These are phyloP conservation scores for Penicillium sp. DNA, from an alignment of 2,329 filamentous ascomycete genomes.

Conservation along the genomic window DNA sequence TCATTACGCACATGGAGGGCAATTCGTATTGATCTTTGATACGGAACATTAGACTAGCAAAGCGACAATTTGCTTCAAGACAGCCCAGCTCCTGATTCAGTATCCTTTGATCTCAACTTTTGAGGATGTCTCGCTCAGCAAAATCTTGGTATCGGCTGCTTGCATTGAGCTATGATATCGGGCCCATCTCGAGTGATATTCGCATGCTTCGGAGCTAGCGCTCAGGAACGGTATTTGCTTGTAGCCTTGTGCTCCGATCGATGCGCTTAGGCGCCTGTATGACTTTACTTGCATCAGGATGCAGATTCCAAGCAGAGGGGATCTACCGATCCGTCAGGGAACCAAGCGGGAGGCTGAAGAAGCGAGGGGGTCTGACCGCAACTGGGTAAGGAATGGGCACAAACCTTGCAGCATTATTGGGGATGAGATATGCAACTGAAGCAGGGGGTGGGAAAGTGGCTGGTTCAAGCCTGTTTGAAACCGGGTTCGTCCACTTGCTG, in stretches of 20 bases:
- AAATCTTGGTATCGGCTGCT: constrained; percentile 1
- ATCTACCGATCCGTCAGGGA: constrained; percentile 22
- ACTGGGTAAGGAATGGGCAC: constrained; percentile 6
- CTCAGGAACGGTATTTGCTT: constrained; percentile 1
- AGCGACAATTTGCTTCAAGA: not conserved
- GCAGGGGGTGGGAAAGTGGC: constrained; percentile 11
- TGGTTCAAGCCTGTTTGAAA: not conserved
- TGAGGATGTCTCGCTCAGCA: not conserved
- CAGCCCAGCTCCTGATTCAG: not conserved
- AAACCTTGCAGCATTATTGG: constrained; percentile 22
- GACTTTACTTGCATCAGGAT: constrained; percentile 14
- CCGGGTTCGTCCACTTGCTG: not conserved
- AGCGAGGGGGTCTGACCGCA: constrained; percentile 21
- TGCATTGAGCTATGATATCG: constrained; percentile 1
- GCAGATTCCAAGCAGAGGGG: constrained; percentile 14
- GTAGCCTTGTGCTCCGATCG: constrained; percentile 1
- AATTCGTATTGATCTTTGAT: not conserved
- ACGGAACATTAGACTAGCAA: not conserved
- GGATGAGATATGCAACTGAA: constrained; percentile 14
- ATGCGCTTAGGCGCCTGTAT: constrained; percentile 12
- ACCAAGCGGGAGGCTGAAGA: constrained; percentile 18
- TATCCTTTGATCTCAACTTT: not conserved
- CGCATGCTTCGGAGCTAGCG: not conserved
- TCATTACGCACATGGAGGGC: not conserved
- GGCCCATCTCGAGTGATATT: not conserved